These are phyloP conservation scores for Clathrospora elynae DNA, from an alignment of 2,329 filamentous ascomycete genomes.

Conservation along the genomic window DNA sequence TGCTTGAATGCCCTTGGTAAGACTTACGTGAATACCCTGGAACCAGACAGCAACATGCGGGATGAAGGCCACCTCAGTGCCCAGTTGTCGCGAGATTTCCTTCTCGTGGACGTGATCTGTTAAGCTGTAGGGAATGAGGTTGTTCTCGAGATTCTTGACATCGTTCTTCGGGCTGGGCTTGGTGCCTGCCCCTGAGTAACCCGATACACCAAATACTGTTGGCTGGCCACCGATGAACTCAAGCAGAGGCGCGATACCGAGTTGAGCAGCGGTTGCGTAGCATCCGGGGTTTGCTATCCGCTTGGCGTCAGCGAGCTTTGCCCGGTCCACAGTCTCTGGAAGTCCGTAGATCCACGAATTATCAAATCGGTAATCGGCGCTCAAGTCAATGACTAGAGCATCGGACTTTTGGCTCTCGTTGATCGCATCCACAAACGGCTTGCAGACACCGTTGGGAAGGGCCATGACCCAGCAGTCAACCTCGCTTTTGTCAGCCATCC, in stretches of 20 bases:
- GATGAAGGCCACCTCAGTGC: constrained; percentile 77
- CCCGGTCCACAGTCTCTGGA: constrained; percentile 80
- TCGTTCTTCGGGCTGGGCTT: constrained; percentile 96
- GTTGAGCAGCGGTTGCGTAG: constrained; percentile 90
- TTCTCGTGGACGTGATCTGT: constrained; percentile 95
- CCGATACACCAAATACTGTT: constrained; percentile 86
- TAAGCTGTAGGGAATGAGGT: constrained; percentile 87
- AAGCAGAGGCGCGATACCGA: constrained; percentile 83
- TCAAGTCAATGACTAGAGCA: constrained; percentile 87
- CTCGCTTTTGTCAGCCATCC: constrained; percentile 81
- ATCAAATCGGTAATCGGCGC: constrained; percentile 95
- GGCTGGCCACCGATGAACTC: constrained; percentile 78
- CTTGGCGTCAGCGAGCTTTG: constrained; percentile 75
- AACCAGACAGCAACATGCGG: constrained; percentile 98
- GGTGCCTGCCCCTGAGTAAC: constrained; percentile 93
- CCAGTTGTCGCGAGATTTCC: constrained; percentile 82
- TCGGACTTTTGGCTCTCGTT: constrained; percentile 67
- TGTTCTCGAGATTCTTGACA: constrained; percentile 78
- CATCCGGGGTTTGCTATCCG: constrained; percentile 93
- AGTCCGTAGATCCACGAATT: constrained; percentile 85
- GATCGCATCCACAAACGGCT: constrained; percentile 89
- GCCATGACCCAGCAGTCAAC: constrained; percentile 99
- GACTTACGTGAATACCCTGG: constrained; percentile 77
- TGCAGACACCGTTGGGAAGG: constrained; percentile 91
- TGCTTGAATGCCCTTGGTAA: background rate